Base-by-base conservation (phyloP, 1,139 yeast species). In the Petasospora rhodanensis region DNA sequence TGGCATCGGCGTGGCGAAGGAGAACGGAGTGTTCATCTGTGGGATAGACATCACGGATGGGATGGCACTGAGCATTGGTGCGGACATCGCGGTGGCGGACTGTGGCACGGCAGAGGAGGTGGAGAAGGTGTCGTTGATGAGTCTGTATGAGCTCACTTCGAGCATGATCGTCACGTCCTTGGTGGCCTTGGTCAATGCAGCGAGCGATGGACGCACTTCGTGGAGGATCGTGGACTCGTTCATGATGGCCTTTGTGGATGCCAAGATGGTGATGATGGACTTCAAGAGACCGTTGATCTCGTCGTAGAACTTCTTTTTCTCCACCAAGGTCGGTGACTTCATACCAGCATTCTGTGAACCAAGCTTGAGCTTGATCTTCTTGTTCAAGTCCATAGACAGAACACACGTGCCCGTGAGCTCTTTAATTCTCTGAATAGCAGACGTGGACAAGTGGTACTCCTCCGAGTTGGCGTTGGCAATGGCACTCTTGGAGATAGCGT, bases 101-200 rank as follows among this genome's bases (percentile, higher is more conserved):
- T 38, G 17, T 54, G 61, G 35, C 40, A 56, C 31, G 44, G 58
- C 34, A 47, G 38, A 29, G 4, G 59, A 45, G 22, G 18, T 13
- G 5, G 32, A 7, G 56, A 58, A 51, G 37, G 49, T 31, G 21
- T 52, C 42, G 37, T 51, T 32, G 54, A 60, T 34, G 51, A 62
- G 26, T 36, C 70, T 68, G 54, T 73, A 72, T 6, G 77, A 64
- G 34, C 79, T 72, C 30, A 68, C 64, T 52, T 87, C 96, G 29
- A 87, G 61, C 46, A 84, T 66, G 11, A 84, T 77, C 0, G 96
- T 87, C 10, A 89, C 84, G 49, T 89, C 97, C 52, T 89, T 89
- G 3, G 96, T 85, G 5, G 89, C 82, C 43, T 86, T 79, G 0
- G 96, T 87, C 38, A 89, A 64, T 21, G 78, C 74, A 1, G 95